A percentile compares a stretch with the other conserved stretches of the same genome.
Evolutionary conservation across 2,329 filamentous ascomycete genomes (phyloP).

Genomic region (Pseudohalonectria lignicola): DNA sequence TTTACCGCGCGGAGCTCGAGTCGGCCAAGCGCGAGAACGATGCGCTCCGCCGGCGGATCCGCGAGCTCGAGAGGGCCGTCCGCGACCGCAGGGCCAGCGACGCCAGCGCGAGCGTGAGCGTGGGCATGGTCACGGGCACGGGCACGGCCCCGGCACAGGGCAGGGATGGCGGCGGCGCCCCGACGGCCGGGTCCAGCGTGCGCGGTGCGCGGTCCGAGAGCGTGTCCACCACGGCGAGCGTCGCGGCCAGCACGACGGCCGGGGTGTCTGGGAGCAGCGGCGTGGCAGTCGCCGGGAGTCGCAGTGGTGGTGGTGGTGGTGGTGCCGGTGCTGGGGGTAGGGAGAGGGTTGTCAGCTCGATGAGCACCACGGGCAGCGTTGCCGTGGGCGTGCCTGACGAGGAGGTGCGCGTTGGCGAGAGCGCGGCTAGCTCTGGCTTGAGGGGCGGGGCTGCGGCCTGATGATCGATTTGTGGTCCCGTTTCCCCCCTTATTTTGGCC

Average conservation of each 20-base stretch:
- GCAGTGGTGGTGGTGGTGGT: conserved; percentile 22
- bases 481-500: too few relatives aligned
- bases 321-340: conserved; percentile 9
- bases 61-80: conserved; percentile 48
- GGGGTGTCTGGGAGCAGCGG: conserved; percentile 18
- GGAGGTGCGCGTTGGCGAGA: conserved; percentile 50
- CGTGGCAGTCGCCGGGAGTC: conserved; percentile 31
- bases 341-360: conserved; percentile 32
- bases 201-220: conserved; percentile 33
- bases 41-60: conserved; percentile 44
- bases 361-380: conserved; percentile 31
- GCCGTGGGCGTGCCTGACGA: conserved; percentile 48
- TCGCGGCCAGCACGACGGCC: conserved; percentile 21
- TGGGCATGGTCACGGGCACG: background rate
- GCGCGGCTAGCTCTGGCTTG: conserved; percentile 39
- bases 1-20: conserved; percentile 50
- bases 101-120: conserved; percentile 31
- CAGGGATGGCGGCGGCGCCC: too few relatives aligned
- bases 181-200: background rate
- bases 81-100: conserved; percentile 37
- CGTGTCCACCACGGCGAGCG: conserved; percentile 39
- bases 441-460: background rate
- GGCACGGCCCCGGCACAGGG: too few relatives aligned
- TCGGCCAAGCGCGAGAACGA: conserved; percentile 54
- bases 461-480: too few relatives aligned